A percentile compares a stretch with the other conserved stretches of the same genome.
These are phyloP conservation scores for Chaetomium olivaceum DNA, from an alignment of 2,329 filamentous ascomycete species.

Conservation along the genomic window DNA sequence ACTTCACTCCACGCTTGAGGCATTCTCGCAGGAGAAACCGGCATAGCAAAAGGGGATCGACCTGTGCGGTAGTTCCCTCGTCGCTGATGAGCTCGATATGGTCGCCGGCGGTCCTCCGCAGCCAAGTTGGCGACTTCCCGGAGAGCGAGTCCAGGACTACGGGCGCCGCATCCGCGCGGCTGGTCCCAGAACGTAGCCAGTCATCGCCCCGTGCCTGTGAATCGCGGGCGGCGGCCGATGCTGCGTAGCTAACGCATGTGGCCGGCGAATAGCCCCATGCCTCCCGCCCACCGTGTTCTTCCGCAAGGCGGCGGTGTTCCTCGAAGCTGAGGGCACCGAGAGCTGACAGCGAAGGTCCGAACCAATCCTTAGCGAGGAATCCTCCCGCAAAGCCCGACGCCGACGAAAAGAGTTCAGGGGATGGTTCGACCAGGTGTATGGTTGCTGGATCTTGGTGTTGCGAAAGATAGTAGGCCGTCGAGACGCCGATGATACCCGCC, in stretches of 20 bases:
- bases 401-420: constrained; percentile 64
- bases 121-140: constrained; percentile 53
- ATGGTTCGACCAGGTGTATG: constrained; percentile 51
- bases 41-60: constrained; percentile 66
- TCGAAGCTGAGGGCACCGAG: constrained; percentile 69
- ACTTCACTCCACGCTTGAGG: constrained; percentile 58
- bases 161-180: constrained; percentile 41
- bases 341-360: constrained; percentile 54
- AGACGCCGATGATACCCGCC: constrained; percentile 68
- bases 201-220: constrained; percentile 55
- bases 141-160: constrained; percentile 22
- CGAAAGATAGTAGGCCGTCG: constrained; percentile 72
- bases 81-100: constrained; percentile 62
- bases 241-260: constrained; percentile 56
- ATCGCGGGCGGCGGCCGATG: constrained; percentile 38
- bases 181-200: constrained; percentile 66
- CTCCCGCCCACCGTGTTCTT: constrained; percentile 55
- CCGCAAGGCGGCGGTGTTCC: constrained; percentile 66
- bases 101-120: constrained; percentile 56
- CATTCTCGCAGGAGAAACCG: constrained; percentile 63
- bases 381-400: constrained; percentile 74
- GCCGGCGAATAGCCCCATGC: constrained; percentile 56
- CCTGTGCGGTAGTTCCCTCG: constrained; percentile 50
- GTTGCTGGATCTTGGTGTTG: constrained; percentile 44
- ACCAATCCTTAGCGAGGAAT: constrained; percentile 75